These are phyloP conservation scores for Ogataea sp. DNA, from an alignment of 805 yeast genomes.

Conservation along the genomic window DNA sequence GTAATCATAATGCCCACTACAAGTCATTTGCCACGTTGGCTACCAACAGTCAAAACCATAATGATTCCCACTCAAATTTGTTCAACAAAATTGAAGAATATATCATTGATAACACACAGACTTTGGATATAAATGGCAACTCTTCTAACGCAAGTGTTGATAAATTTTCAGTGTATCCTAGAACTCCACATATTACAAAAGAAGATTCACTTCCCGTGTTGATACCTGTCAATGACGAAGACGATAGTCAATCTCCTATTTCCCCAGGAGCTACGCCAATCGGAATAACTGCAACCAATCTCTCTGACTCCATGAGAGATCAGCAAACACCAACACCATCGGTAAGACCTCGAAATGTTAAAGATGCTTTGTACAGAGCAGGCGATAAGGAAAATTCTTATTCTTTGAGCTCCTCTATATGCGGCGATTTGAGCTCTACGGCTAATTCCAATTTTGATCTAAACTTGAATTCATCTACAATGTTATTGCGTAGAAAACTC, in stretches of 20 bases:
- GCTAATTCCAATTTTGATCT: slow-evolving; percentile 36
- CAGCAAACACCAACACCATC: neutral
- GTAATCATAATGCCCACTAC: slow-evolving; percentile 1
- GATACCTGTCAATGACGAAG: neutral
- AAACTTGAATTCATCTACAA: slow-evolving; percentile 55
- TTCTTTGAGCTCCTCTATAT: neutral
- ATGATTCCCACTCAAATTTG: neutral
- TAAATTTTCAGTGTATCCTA: neutral
- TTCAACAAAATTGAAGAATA: neutral
- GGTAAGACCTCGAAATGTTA: neutral
- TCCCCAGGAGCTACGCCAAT: too few relatives aligned
- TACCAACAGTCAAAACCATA: slow-evolving; percentile 4
- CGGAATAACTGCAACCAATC: too few relatives aligned
- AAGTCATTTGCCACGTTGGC: slow-evolving; percentile 7
- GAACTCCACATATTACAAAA: neutral
- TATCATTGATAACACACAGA: neutral
- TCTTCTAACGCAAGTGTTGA: too few relatives aligned
- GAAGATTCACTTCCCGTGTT: neutral
- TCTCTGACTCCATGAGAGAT: neutral
- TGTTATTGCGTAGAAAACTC: slow-evolving; percentile 47
- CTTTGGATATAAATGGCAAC: neutral
- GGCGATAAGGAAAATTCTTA: neutral
- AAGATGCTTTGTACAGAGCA: neutral
- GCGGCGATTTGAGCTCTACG: neutral
- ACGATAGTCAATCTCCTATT: neutral